Percentiles rank a stretch among this genome's conserved stretches.
Conservation (phyloP, 2,329 filamentous ascomycete genomes). For the Elsinoe batatas region DNA sequence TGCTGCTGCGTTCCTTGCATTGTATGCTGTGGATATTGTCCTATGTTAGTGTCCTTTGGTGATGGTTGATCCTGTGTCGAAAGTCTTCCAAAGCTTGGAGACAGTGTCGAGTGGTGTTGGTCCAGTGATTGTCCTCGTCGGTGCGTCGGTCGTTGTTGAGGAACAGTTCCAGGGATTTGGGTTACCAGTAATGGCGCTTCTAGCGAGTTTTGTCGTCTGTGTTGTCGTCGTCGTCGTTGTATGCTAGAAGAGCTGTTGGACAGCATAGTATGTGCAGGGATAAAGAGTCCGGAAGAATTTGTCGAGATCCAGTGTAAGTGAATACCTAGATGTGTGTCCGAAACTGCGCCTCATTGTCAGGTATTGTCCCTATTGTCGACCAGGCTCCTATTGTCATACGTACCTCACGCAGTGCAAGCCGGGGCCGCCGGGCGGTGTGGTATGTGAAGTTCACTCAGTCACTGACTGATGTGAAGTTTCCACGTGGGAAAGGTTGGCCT, state of each 20-base stretch:
- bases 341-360: slow-evolving; percentile 17
- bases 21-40: slow-evolving; percentile 62
- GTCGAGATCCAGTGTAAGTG: slow-evolving; percentile 27
- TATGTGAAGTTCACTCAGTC: slow-evolving; percentile 36
- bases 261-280: slow-evolving; percentile 55
- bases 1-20: slow-evolving; percentile 88
- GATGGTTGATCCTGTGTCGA: slow-evolving; percentile 24
- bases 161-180: slow-evolving; percentile 46
- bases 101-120: slow-evolving; percentile 46
- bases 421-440: slow-evolving; percentile 60
- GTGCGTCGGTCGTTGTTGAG: slow-evolving; percentile 47
- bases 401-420: slow-evolving; percentile 81
- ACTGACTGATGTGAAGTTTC: slow-evolving; percentile 4
- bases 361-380: slow-evolving; percentile 14
- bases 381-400: slow-evolving; percentile 21
- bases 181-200: slow-evolving; percentile 60
- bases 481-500: slow-evolving; percentile 3
- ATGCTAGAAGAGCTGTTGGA: slow-evolving; percentile 61
- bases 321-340: slow-evolving; percentile 25
- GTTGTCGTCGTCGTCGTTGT: slow-evolving; percentile 63
- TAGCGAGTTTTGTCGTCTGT: slow-evolving; percentile 82
- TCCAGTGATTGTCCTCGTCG: slow-evolving; percentile 80
- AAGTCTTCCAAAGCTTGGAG: slow-evolving; percentile 12
- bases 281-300: slow-evolving; percentile 53
- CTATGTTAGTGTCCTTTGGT: slow-evolving; percentile 49